Evolutionary conservation across 345 rosid species (phyloP).

Genomic region (Linum lewisii): DNA sequence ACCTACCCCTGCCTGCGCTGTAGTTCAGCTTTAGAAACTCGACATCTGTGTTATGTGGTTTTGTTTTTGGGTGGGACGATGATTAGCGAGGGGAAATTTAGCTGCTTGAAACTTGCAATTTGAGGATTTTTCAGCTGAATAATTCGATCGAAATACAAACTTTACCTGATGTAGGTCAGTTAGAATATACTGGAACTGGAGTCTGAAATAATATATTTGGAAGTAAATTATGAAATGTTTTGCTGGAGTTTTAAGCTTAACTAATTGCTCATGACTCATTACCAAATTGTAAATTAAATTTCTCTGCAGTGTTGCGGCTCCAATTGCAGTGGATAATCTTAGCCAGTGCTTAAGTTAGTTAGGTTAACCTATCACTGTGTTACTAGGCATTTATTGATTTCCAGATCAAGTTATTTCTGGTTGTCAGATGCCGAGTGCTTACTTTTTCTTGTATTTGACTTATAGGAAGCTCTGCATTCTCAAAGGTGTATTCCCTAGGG

Average conservation of each 20-base stretch:
- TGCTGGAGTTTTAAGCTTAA: background rate
- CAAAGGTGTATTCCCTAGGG: conserved; percentile 83
- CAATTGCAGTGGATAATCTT: background rate
- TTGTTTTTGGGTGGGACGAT: background rate
- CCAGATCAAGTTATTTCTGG: background rate
- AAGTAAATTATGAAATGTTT: background rate
- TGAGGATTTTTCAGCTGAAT: background rate
- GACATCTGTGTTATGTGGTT: background rate
- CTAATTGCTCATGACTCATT: background rate
- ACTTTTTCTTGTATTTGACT: background rate
- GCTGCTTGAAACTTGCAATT: background rate
- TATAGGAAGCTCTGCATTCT: conserved; percentile 71
- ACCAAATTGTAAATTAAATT: background rate
- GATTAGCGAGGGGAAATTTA: background rate
- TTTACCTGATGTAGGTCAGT: too few species aligned
- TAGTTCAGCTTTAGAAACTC: background rate
- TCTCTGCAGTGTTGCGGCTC: background rate
- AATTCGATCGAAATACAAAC: background rate
- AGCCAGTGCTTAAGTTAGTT: background rate
- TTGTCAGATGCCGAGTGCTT: background rate
- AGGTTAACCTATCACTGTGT: too few species aligned
- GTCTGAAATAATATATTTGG: background rate
- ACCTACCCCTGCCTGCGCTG: background rate
- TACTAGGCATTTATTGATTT: background rate
- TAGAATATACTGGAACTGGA: too few species aligned